Evolutionary conservation across 2,329 filamentous ascomycete genomes (phyloP).

Genomic region (Aspergillus fischeri): DNA sequence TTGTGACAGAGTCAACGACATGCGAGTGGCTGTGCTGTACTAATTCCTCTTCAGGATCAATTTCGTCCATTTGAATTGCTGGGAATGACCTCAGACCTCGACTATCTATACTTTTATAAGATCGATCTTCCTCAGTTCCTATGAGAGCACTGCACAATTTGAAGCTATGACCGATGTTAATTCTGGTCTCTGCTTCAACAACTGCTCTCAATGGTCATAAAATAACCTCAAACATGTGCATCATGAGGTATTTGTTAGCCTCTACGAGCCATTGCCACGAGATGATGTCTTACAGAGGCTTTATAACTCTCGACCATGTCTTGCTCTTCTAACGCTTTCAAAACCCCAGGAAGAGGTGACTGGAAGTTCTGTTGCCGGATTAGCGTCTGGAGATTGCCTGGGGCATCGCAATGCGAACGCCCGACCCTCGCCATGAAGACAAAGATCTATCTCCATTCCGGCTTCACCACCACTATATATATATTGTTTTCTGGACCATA

Average conservation of each 20-base stretch:
- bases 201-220: neutral
- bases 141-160: neutral
- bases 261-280: neutral
- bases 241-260: slow-evolving; percentile 5
- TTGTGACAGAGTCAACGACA: neutral
- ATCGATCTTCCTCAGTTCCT: neutral
- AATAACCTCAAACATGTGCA: neutral
- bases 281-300: neutral
- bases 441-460: slow-evolving; percentile 10
- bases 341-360: neutral
- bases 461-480: slow-evolving; percentile 53
- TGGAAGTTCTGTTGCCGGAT: neutral
- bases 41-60: neutral
- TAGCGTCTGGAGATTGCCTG: neutral
- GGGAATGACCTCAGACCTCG: neutral
- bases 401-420: neutral
- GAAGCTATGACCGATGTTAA: neutral
- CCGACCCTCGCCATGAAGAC: neutral
- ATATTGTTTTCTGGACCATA: slow-evolving; percentile 69
- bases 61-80: neutral
- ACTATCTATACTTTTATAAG: neutral
- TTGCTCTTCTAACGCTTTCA: neutral
- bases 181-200: neutral
- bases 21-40: neutral
- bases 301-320: neutral